A percentile compares a stretch with the other conserved stretches of the same genome.
Evolutionary conservation across 1,139 yeast genomes (phyloP).

Genomic region (Lodderomyces beijingensis): DNA sequence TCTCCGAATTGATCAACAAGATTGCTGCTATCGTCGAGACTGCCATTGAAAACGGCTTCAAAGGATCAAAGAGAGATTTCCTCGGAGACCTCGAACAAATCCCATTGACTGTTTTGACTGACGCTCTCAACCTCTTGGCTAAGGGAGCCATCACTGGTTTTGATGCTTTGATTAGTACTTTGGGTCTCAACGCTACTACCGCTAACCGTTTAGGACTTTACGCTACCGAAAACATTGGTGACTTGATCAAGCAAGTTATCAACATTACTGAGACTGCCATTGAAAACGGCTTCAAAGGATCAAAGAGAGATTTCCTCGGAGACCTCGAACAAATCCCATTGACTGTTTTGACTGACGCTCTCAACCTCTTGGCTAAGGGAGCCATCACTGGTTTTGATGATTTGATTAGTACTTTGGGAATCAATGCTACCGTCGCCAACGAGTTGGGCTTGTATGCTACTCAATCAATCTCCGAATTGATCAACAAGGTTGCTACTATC

Average conservation of each 20-base stretch:
- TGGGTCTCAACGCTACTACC: constrained; percentile 1
- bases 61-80: not conserved
- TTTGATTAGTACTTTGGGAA: not conserved
- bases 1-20: not conserved
- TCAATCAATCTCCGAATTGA: not conserved
- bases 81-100: not conserved
- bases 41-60: not conserved
- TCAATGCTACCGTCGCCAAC: constrained; percentile 1
- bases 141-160: not conserved
- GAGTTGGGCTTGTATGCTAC: not conserved
- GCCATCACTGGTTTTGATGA: not conserved
- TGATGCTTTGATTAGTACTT: not conserved
- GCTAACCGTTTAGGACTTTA: not conserved
- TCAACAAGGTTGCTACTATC: not conserved
- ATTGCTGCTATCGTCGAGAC: not conserved
- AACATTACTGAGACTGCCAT: not conserved
- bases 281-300: not conserved
- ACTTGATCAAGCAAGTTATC: not conserved
- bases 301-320: not conserved
- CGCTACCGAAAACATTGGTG: not conserved
- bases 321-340: not conserved
- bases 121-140: not conserved
- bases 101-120: not conserved
- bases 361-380: not conserved
- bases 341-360: not conserved